A percentile compares a stretch with the other conserved stretches of the same genome.
These are phyloP conservation scores for Russula lepida DNA, from an alignment of 768 basidiomycete genomes.

Conservation along the genomic window DNA sequence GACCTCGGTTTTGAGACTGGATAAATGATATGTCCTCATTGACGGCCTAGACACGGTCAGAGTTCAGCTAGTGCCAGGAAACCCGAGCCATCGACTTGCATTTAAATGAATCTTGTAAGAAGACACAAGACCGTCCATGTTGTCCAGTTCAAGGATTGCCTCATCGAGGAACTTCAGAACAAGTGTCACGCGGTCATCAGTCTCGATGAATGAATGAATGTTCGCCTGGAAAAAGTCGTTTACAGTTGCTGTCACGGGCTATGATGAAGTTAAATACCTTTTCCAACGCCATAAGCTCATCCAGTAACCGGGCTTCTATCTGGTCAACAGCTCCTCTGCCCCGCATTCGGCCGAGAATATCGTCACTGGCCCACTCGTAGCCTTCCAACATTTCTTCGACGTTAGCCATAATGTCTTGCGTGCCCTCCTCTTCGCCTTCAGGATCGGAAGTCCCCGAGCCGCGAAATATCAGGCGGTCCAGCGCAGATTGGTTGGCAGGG, in stretches of 20 bases:
- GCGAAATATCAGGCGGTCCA: slow-evolving; percentile 59
- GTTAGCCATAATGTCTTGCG: slow-evolving; percentile 76
- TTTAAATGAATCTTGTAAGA: slow-evolving; percentile 97
- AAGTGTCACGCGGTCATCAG: slow-evolving; percentile 79
- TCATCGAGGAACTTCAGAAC: slow-evolving; percentile 88
- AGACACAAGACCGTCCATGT: slow-evolving; percentile 80
- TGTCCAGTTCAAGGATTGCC: slow-evolving; percentile 80
- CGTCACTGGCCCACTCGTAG: slow-evolving; percentile 90
- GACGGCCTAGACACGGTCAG: slow-evolving; percentile 55
- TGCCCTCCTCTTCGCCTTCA: slow-evolving; percentile 54
- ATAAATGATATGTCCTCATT: slow-evolving; percentile 93
- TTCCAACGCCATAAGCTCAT: slow-evolving; percentile 88
- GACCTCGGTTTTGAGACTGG: slow-evolving; percentile 90
- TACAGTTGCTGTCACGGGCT: neutral
- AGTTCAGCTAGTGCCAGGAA: neutral
- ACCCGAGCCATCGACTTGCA: slow-evolving; percentile 38
- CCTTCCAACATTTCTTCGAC: slow-evolving; percentile 99
- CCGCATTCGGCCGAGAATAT: slow-evolving; percentile 57
- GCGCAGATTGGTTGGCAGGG: slow-evolving; percentile 60
- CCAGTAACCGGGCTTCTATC: slow-evolving; percentile 81
- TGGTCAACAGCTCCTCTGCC: slow-evolving; percentile 75
- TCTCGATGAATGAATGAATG: slow-evolving; percentile 94
- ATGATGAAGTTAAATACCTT: slow-evolving; percentile 46
- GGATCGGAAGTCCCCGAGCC: slow-evolving; percentile 24
- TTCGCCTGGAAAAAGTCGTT: slow-evolving; percentile 56